These are phyloP conservation scores for Ascochyta pisi DNA, from an alignment of 2,329 filamentous ascomycete species.

Conservation along the genomic window DNA sequence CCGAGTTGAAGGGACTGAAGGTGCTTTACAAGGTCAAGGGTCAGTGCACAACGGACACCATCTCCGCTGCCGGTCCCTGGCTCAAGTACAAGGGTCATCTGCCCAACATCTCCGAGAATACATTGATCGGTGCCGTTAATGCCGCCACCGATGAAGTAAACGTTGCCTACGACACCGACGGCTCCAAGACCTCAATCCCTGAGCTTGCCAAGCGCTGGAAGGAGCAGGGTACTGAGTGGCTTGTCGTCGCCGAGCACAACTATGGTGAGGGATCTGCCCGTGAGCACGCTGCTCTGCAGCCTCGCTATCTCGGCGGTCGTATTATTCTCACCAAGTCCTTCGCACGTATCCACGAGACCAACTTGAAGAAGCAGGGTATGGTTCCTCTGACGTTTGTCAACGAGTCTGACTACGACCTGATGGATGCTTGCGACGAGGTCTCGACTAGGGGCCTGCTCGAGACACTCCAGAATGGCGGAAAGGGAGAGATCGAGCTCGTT, in stretches of 20 bases:
- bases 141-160: conserved; percentile 93
- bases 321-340: conserved; percentile 87
- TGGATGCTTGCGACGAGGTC: conserved; percentile 84
- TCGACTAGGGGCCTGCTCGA: conserved; percentile 83
- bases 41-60: conserved; percentile 98
- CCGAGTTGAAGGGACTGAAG: conserved; percentile 76
- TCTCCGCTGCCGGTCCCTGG: conserved; percentile 96
- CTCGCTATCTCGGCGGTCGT: conserved; percentile 85
- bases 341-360: conserved; percentile 92
- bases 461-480: conserved; percentile 77
- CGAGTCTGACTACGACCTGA: conserved; percentile 84
- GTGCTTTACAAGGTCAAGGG: conserved; percentile 96
- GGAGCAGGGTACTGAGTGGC: conserved; percentile 76
- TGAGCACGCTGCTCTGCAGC: conserved; percentile 89
- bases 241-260: conserved; percentile 97
- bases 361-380: conserved; percentile 96
- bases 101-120: conserved; percentile 97
- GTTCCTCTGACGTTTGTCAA: conserved; percentile 91
- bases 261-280: conserved; percentile 90
- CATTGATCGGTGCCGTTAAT: conserved; percentile 92
- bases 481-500: conserved; percentile 74
- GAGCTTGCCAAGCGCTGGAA: conserved; percentile 88
- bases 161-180: conserved; percentile 85
- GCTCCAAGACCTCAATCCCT: conserved; percentile 77
- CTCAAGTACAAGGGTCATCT: conserved; percentile 99